Percentiles rank a stretch among this genome's conserved stretches.
These are phyloP conservation scores for Trifolium fragiferum DNA, from an alignment of 306 rosid species.

Conservation along the genomic window DNA sequence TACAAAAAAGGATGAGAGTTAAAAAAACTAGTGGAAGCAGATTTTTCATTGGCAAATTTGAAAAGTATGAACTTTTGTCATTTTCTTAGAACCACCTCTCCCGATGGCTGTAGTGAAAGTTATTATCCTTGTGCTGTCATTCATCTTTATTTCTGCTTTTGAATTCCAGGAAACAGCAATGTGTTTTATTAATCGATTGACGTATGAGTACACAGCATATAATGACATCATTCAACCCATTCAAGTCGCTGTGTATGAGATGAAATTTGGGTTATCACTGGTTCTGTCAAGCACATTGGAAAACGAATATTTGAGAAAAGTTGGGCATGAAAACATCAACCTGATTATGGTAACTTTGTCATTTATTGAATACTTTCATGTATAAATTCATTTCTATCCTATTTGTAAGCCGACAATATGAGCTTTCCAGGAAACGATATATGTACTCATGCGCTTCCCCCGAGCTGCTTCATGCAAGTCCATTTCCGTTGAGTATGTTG, in stretches of 20 bases:
- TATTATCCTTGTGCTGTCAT: background rate
- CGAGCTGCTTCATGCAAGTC: constrained; percentile 52
- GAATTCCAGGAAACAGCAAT: constrained; percentile 67
- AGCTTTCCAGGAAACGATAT: constrained; percentile 66
- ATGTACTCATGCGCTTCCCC: constrained; percentile 81
- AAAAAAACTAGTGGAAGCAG: background rate
- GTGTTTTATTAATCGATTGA: constrained; percentile 67
- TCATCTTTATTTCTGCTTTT: constrained; percentile 29
- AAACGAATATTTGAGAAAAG: constrained; percentile 43
- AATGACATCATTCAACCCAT: constrained; percentile 83
- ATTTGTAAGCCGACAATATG: constrained; percentile 39
- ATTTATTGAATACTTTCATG: constrained; percentile 16
- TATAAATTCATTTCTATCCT: constrained; percentile 25
- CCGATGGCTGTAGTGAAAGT: background rate
- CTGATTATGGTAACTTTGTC: constrained; percentile 58
- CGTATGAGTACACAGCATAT: constrained; percentile 55
- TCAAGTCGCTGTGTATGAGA: constrained; percentile 89
- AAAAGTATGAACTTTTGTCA: background rate
- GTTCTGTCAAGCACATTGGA: constrained; percentile 58
- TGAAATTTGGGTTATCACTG: constrained; percentile 82
- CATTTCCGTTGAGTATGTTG: constrained; percentile 49
- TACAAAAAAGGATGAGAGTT: background rate
- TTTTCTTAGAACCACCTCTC: background rate
- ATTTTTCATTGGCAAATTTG: background rate
- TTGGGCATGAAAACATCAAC: constrained; percentile 49